Evolutionary conservation across 2,329 filamentous ascomycete genomes (phyloP).

Genomic region (Elsinoe fawcettii): DNA sequence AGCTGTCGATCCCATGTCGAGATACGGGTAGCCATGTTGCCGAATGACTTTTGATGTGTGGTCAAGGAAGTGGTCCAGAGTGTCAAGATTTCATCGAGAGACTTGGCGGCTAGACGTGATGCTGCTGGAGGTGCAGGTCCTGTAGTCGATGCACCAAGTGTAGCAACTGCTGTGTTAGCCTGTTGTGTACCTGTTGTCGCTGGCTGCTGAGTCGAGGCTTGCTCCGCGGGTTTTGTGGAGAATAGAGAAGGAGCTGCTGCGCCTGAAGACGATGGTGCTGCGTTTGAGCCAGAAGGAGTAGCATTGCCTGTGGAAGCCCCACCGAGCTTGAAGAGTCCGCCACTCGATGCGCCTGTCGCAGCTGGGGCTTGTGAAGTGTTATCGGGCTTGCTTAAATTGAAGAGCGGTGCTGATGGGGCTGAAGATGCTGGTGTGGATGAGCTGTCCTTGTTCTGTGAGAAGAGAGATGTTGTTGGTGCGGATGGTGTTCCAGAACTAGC

Average conservation of each 20-base stretch:
- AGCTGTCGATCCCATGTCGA: slow-evolving; percentile 86
- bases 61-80: slow-evolving; percentile 92
- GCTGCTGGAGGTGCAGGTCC: slow-evolving; percentile 72
- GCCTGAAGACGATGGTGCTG: slow-evolving; percentile 21
- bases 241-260: slow-evolving; percentile 19
- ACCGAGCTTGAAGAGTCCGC: slow-evolving; percentile 16
- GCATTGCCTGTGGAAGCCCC: not conserved
- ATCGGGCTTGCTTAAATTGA: slow-evolving; percentile 9
- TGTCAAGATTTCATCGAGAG: slow-evolving; percentile 97
- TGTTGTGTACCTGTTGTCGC: slow-evolving; percentile 17
- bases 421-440: slow-evolving; percentile 13
- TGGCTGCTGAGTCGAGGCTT: slow-evolving; percentile 7
- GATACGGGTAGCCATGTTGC: slow-evolving; percentile 78
- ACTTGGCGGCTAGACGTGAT: slow-evolving; percentile 92
- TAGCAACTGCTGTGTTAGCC: slow-evolving; percentile 31
- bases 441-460: slow-evolving; percentile 19
- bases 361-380: slow-evolving; percentile 4
- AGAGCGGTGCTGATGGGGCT: slow-evolving; percentile 3
- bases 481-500: not conserved
- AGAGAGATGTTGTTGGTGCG: slow-evolving; percentile 4
- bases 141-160: slow-evolving; percentile 63
- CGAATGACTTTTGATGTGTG: slow-evolving; percentile 96
- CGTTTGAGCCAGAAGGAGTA: slow-evolving; percentile 16
- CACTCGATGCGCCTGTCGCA: slow-evolving; percentile 12
- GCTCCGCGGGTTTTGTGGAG: slow-evolving; percentile 16